A percentile compares a stretch with the other conserved stretches of the same genome.
These are phyloP conservation scores for Annulohypoxylon maeteangense DNA, from an alignment of 495 filamentous ascomycete genomes.

Conservation along the genomic window DNA sequence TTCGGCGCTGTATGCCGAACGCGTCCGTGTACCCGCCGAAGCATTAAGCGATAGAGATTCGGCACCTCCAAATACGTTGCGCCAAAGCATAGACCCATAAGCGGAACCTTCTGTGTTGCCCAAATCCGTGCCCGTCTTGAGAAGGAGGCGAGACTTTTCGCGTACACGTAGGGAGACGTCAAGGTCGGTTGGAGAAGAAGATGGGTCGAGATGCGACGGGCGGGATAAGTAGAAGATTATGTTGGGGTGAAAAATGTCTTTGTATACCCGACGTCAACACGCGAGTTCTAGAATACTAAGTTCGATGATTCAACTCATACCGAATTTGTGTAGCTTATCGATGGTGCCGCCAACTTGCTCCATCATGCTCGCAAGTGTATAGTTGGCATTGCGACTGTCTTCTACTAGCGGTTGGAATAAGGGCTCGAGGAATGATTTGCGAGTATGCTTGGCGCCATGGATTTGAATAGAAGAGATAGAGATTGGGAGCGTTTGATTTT, in stretches of 20 bases:
- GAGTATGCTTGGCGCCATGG: constrained; percentile 79
- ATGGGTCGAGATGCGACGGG: constrained; percentile 66
- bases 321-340: constrained; percentile 81
- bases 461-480: constrained; percentile 85
- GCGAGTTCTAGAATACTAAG: not conserved
- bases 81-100: constrained; percentile 81
- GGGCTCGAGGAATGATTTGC: constrained; percentile 79
- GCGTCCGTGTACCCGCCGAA: constrained; percentile 85
- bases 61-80: constrained; percentile 95
- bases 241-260: constrained; percentile 88
- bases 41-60: constrained; percentile 86
- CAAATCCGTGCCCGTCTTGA: constrained; percentile 92
- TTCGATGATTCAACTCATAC: constrained; percentile 57
- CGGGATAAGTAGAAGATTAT: constrained; percentile 83
- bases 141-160: constrained; percentile 80
- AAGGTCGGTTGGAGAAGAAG: constrained; percentile 74
- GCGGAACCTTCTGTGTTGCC: constrained; percentile 93
- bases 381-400: constrained; percentile 69
- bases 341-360: constrained; percentile 72
- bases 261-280: constrained; percentile 24
- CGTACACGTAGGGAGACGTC: constrained; percentile 78
- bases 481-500: constrained; percentile 75
- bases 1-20: constrained; percentile 85
- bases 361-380: constrained; percentile 81
- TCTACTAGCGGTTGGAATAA: constrained; percentile 81